Evolutionary conservation across 768 basidiomycete species (phyloP), one percentile per base, ranked within the genome.

Genomic region (Boletus speciosus): DNA sequence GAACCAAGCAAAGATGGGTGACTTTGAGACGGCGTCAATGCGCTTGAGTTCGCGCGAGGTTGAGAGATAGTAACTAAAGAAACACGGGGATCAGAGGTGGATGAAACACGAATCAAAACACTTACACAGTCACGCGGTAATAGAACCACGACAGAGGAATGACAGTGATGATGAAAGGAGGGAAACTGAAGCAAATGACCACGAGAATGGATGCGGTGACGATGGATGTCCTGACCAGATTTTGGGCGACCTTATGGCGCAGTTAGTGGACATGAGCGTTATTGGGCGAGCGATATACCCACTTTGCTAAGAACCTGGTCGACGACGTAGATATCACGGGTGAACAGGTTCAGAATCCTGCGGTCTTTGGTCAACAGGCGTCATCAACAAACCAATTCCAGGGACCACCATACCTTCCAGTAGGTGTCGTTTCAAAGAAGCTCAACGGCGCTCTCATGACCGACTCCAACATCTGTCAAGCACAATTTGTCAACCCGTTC

Each of bases 1-100:
- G 66, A 91, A 91, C 85, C 86, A 89, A 0, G 86, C 87, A 68
- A 96, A 95, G 54, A 98, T 92, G 1, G 95, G 94, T 0, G 90
- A 92, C 37, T 90, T 85, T 6, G 91, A 91, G 25, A 92, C 86
- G 1, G 93, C 88, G 60, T 94, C 92, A 14, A 95, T 77, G 14
- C 92, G 88, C 68, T 94, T 93, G 25, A 94, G 78, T 67, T 94
- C 92, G 25, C 92, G 84, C 1, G 88, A 90, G 0, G 91, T 93
- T 4, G 89, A 78, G 8, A 94, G 81, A 66, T 94, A 94, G 69
- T 96, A 96, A 40, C 90, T 93, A 60, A 2, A 32, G 23, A 27
- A 27, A 3, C 6, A 14, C 4, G 4, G 32, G 40, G 34, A 25
- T 55, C 44, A 45, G 54, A 43, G 29, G 37, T 2, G 14, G 1